Evolutionary conservation across 1,284 basidiomycete genomes (phyloP).

Genomic region (Melampsora larici-populina): DNA sequence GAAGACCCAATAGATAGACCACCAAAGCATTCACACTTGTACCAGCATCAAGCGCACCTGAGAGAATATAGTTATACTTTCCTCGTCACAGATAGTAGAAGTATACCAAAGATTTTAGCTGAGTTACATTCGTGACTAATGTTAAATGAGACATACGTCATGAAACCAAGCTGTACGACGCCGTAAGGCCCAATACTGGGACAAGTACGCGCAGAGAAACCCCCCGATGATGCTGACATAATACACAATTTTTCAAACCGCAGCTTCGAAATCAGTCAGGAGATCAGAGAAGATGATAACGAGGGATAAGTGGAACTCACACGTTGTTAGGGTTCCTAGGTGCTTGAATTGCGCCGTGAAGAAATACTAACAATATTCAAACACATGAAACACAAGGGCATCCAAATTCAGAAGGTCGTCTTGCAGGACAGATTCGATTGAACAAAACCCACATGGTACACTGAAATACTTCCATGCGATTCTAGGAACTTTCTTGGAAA

Average conservation of each 20-base stretch:
- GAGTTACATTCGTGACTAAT: conserved; percentile 31
- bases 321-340: conserved; percentile 34
- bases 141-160: conserved; percentile 45
- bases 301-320: neutral
- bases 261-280: too few species aligned
- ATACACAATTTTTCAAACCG: too few species aligned
- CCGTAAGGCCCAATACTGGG: conserved; percentile 49
- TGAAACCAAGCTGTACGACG: conserved; percentile 49
- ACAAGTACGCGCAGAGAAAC: conserved; percentile 48
- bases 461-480: conserved; percentile 47
- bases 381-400: neutral
- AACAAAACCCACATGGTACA: conserved; percentile 46
- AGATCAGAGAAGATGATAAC: too few species aligned
- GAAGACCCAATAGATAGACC: conserved; percentile 47
- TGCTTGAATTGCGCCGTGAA: conserved; percentile 31
- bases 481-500: conserved; percentile 47
- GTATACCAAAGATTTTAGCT: conserved; percentile 35
- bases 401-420: too few species aligned
- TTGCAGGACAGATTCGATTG: too few species aligned
- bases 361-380: conserved; percentile 11
- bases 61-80: conserved; percentile 49
- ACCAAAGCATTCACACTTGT: conserved; percentile 50
- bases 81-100: neutral
- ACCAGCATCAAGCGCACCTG: conserved; percentile 49
- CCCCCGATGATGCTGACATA: conserved; percentile 42